Conservation (phyloP, 1,139 yeast genomes). For the Arxiozyma slooffiae region DNA sequence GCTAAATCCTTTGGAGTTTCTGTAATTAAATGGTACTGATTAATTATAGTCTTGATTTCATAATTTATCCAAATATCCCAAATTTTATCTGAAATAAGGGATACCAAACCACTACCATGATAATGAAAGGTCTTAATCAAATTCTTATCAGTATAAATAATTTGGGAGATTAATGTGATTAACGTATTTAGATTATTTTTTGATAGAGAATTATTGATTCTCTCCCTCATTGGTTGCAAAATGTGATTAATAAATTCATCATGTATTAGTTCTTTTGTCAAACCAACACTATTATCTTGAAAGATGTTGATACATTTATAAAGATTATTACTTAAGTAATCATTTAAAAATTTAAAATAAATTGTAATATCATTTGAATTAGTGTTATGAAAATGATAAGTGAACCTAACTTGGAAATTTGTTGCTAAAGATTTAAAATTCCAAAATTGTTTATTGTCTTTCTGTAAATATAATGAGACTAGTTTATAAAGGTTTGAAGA, state of each 20-base stretch:
- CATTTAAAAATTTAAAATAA: slow-evolving; percentile 49
- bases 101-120: slow-evolving; percentile 25
- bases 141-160: slow-evolving; percentile 27
- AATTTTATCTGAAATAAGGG: slow-evolving; percentile 21
- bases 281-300: slow-evolving; percentile 17
- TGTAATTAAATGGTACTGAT: slow-evolving; percentile 51
- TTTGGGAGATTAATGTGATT: slow-evolving; percentile 25
- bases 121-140: slow-evolving; percentile 21
- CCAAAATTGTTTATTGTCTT: slow-evolving; percentile 44
- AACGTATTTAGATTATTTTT: slow-evolving; percentile 19
- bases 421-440: slow-evolving; percentile 48
- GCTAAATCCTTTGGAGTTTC: slow-evolving; percentile 45
- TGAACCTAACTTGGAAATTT: slow-evolving; percentile 53
- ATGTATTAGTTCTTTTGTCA: slow-evolving; percentile 22
- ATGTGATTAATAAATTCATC: slow-evolving; percentile 32
- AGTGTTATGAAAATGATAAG: slow-evolving; percentile 56
- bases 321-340: slow-evolving; percentile 28
- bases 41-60: slow-evolving; percentile 50
- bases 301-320: slow-evolving; percentile 27
- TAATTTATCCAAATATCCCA: slow-evolving; percentile 58
- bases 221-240: slow-evolving; percentile 28
- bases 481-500: slow-evolving; percentile 32
- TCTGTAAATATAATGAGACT: slow-evolving; percentile 34
- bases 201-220: slow-evolving; percentile 26
- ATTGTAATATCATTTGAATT: slow-evolving; percentile 32